These are phyloP conservation scores for Tylopilus sp. DNA, from an alignment of 768 basidiomycete genomes.

Conservation along the genomic window DNA sequence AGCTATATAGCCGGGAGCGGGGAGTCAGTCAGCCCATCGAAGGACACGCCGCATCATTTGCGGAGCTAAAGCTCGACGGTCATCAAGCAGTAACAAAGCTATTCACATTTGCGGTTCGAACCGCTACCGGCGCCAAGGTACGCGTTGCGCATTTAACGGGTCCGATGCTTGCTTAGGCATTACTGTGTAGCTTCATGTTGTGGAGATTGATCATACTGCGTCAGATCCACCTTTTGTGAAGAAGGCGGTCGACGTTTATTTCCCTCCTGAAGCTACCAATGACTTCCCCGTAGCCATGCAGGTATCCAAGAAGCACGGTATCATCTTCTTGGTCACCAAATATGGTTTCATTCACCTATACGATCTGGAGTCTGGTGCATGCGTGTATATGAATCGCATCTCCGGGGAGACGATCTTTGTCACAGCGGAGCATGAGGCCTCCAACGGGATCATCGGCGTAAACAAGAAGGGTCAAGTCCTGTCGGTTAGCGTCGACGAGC, in stretches of 20 bases:
- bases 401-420: constrained; percentile 99
- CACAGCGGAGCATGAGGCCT: constrained; percentile 92
- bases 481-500: constrained; percentile 94
- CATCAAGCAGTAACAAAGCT: constrained; percentile 82
- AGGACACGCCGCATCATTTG: constrained; percentile 96
- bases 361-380: constrained; percentile 94
- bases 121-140: constrained; percentile 97
- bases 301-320: constrained; percentile 94
- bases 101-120: constrained; percentile 93
- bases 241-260: constrained; percentile 98
- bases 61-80: constrained; percentile 87
- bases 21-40: constrained; percentile 97
- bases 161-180: constrained; percentile 6
- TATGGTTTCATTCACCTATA: constrained; percentile 99
- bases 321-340: constrained; percentile 96
- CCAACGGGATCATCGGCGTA: constrained; percentile 95
- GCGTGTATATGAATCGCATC: constrained; percentile 99
- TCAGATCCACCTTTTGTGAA: constrained; percentile 92
- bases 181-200: constrained; percentile 80
- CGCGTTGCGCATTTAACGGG: constrained; percentile 19
- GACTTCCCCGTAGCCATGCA: constrained; percentile 99
- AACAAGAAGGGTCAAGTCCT: constrained; percentile 99
- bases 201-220: constrained; percentile 95
- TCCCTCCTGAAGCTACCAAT: constrained; percentile 96
- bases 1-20: constrained; percentile 90